Evolutionary conservation across 2,329 filamentous ascomycete genomes (phyloP).

Genomic region (Penicillium palitans): DNA sequence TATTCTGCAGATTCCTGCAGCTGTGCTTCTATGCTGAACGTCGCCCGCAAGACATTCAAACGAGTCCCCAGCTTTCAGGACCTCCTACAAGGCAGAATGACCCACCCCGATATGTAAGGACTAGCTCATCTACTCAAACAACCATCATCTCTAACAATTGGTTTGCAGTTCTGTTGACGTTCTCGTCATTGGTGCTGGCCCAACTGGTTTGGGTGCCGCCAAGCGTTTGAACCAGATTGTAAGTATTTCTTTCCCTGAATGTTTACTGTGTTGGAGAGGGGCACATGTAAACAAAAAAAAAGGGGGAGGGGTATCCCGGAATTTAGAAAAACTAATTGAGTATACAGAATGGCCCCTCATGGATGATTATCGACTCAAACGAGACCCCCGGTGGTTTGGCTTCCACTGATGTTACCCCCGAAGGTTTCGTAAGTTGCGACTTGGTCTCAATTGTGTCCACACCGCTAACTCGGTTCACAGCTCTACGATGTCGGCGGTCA

Average conservation of each 20-base stretch:
- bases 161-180: constrained; percentile 80
- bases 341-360: constrained; percentile 79
- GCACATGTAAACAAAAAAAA: constrained; percentile 13
- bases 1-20: constrained; percentile 33
- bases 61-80: constrained; percentile 49
- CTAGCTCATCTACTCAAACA: neutral
- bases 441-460: neutral
- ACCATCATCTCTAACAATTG: constrained; percentile 4
- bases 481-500: constrained; percentile 98
- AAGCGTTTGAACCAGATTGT: constrained; percentile 98
- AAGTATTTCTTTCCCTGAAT: constrained; percentile 39
- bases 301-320: constrained; percentile 23
- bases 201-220: constrained; percentile 94
- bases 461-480: constrained; percentile 49
- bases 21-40: constrained; percentile 44
- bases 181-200: constrained; percentile 95
- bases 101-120: constrained; percentile 48
- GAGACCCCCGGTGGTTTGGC: constrained; percentile 93
- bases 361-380: constrained; percentile 92
- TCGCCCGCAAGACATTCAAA: constrained; percentile 46
- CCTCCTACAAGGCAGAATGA: constrained; percentile 50
- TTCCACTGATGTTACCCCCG: constrained; percentile 88
- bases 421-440: constrained; percentile 82
- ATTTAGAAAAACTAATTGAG: constrained; percentile 25
- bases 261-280: constrained; percentile 2